A percentile compares a stretch with the other conserved stretches of the same genome.
These are phyloP conservation scores for Nemophila menziesii DNA, from an alignment of 257 asterid genomes.

Conservation along the genomic window DNA sequence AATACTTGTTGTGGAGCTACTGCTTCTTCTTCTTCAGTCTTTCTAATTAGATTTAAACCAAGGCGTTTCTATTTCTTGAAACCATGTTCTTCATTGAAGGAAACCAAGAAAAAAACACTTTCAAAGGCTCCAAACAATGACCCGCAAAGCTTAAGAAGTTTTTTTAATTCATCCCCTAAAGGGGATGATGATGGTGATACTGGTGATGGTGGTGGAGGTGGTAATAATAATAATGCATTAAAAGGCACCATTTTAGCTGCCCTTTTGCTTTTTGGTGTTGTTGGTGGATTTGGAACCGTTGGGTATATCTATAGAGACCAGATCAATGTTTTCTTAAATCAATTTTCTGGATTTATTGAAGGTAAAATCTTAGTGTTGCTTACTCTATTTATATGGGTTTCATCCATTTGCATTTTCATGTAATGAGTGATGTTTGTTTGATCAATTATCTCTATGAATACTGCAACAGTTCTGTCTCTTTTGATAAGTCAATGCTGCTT, in stretches of 20 bases:
- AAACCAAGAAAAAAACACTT: constrained; percentile 62
- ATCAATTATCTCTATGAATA: not conserved
- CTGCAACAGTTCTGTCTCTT: too few relatives aligned
- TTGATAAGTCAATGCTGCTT: too few relatives aligned
- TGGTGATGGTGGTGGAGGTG: constrained; percentile 12
- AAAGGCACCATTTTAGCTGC: constrained; percentile 67
- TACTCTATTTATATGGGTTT: too few relatives aligned
- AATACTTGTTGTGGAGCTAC: constrained; percentile 16
- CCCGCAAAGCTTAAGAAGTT: constrained; percentile 44
- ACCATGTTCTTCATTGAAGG: constrained; percentile 71
- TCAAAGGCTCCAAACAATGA: constrained; percentile 44
- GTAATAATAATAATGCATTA: constrained; percentile 37
- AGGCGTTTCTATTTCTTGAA: constrained; percentile 60
- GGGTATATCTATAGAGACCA: constrained; percentile 82
- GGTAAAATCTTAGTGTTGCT: constrained; percentile 24
- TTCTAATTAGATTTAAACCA: constrained; percentile 35
- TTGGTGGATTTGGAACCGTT: constrained; percentile 80
- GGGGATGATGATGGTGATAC: constrained; percentile 27
- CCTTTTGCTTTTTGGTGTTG: constrained; percentile 33
- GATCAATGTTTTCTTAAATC: constrained; percentile 72
- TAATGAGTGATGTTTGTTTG: not conserved
- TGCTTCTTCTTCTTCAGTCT: constrained; percentile 11
- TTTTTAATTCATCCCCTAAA: constrained; percentile 43
- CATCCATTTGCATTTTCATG: not conserved
- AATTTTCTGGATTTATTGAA: constrained; percentile 62